A percentile compares a stretch with the other conserved stretches of the same genome.
phyloP scores from a whole-genome alignment of 2,329 filamentous ascomycete genomes.

The Metarhizium anisopliae region DNA sequence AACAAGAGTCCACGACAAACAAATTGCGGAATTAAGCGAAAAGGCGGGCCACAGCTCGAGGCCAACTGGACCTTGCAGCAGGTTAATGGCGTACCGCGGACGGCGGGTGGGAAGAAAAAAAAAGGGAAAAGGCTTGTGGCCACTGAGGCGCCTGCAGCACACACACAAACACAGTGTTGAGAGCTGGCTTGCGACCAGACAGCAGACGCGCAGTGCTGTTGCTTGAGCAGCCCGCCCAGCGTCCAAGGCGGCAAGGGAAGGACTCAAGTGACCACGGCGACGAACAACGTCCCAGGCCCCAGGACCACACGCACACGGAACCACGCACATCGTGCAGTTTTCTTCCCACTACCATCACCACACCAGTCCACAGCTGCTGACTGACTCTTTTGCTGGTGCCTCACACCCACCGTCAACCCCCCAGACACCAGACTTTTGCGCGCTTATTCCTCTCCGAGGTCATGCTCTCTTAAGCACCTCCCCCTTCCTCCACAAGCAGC shows the following conservation, averaged over 20 bases:
- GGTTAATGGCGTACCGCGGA: too few relatives aligned
- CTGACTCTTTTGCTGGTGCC: constrained; percentile 4
- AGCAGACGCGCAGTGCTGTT: too few relatives aligned
- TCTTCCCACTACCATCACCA: constrained; percentile 10
- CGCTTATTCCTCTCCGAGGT: constrained; percentile 20
- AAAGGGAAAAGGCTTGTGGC: not conserved
- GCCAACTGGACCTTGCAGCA: not conserved
- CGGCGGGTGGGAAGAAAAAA: too few relatives aligned
- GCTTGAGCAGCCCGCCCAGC: too few relatives aligned
- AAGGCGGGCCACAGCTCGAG: constrained; percentile 3
- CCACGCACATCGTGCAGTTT: constrained; percentile 12
- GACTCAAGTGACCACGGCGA: too few relatives aligned
- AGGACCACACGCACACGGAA: not conserved
- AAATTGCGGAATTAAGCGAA: constrained; percentile 15
- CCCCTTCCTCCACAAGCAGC: constrained; percentile 22
- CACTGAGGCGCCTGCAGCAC: not conserved
- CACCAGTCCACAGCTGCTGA: constrained; percentile 6
- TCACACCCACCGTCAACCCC: constrained; percentile 7
- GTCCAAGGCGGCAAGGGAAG: too few relatives aligned
- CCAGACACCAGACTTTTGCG: constrained; percentile 9
- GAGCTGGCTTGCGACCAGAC: too few relatives aligned
- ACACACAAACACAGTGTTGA: too few relatives aligned
- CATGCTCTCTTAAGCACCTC: constrained; percentile 28
- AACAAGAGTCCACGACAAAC: constrained; percentile 15
- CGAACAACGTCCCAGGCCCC: not conserved